Base-by-base conservation (phyloP, 768 basidiomycete species). In the Amanita fuliginea region DNA sequence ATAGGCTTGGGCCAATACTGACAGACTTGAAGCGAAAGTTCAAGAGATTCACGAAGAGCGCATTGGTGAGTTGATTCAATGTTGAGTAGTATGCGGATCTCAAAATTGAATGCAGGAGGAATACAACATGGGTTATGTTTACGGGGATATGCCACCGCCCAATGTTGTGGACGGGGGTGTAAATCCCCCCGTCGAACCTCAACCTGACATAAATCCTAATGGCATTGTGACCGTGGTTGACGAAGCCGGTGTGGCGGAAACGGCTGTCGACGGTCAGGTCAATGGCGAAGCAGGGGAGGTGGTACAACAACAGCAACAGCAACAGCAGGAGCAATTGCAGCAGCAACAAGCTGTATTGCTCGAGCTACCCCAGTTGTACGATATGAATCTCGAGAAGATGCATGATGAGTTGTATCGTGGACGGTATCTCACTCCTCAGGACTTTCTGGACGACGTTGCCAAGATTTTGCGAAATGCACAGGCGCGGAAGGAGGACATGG, bases 331-430 rank as follows among this genome's bases (percentile, higher is more conserved):
- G 13, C 49, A 51, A 34, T 21, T 37, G 32, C 51, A 45, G 32
- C 42, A 45, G 34, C 51, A 51, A 24, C 51, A 45, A 37, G 43
- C 43, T 30, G 36, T 46, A 0, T 14, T 46, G 9, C 14, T 45
- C 21, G 45, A 45, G 35, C 51, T 39, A 39, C 78, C 78, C 7
- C 70, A 69, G 6, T 67, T 93, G 14, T 88, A 78, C 60, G 81
- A 94, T 59, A 83, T 97, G 74, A 93, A 97, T 62, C 72, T 98
- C 33, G 96, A 98, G 58, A 80, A 77, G 54, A 91, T 99, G 78
- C 87, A 94, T 57, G 69, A 73, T 19, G 81, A 88, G 48, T 72
- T 99, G 18, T 91, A 88, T 71, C 83, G 79, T 60, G 81, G 81
- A 35, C 79, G 81, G 35, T 99, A 98, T 61, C 77, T 90, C 24